A percentile compares a stretch with the other conserved stretches of the same genome.
phyloP scores from a whole-genome alignment of 2,329 filamentous ascomycete genomes.

The Paecilomyces sp. region DNA sequence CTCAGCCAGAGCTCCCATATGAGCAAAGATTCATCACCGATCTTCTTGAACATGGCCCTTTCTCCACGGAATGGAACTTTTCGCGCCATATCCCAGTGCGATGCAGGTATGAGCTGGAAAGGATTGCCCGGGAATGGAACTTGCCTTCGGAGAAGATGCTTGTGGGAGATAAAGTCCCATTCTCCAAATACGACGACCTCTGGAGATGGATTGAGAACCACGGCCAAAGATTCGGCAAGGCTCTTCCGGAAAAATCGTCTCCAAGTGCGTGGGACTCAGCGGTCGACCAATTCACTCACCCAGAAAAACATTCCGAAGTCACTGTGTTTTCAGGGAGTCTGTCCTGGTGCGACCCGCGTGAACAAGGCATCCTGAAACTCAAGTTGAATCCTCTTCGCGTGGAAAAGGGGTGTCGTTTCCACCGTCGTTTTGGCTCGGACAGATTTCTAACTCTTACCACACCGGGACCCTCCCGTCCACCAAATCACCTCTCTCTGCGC shows the following conservation, averaged over 20 bases:
- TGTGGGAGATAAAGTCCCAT: constrained; percentile 14
- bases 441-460: constrained; percentile 37
- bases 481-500: constrained; percentile 14
- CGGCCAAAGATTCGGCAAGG: constrained; percentile 13
- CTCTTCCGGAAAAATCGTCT: constrained; percentile 24
- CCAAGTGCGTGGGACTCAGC: constrained; percentile 28
- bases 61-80: constrained; percentile 20
- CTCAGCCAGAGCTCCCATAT: constrained; percentile 8
- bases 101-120: constrained; percentile 32
- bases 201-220: constrained; percentile 25
- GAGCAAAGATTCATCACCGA: constrained; percentile 17
- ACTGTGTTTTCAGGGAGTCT: constrained; percentile 35
- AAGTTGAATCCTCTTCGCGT: constrained; percentile 33
- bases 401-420: constrained; percentile 38
- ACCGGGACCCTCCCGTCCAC: constrained; percentile 22
- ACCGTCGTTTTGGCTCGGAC: constrained; percentile 40
- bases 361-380: constrained; percentile 30
- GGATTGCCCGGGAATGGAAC: constrained; percentile 23
- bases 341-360: constrained; percentile 26
- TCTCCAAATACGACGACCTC: constrained; percentile 22
- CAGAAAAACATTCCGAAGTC: constrained; percentile 26
- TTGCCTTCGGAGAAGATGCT: constrained; percentile 22
- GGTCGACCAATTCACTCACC: constrained; percentile 19
- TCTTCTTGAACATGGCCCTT: constrained; percentile 27
- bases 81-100: constrained; percentile 22